Conservation (phyloP, 2,329 filamentous ascomycete species). For the Leptographium procerum region DNA sequence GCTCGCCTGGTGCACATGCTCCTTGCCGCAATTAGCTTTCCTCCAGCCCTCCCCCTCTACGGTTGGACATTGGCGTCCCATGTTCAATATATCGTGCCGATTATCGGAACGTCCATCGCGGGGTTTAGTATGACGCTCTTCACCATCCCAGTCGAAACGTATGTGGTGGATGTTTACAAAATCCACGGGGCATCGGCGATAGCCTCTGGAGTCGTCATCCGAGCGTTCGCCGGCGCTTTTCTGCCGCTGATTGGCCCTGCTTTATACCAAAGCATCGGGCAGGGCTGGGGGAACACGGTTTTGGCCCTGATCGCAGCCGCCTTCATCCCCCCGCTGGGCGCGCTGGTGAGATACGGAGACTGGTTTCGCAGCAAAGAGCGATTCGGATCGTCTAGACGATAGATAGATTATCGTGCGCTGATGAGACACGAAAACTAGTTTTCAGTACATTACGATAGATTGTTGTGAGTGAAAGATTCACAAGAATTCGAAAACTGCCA, state of each 20-base stretch:
- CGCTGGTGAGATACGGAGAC: background rate
- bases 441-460: too few species aligned
- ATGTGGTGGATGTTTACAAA: background rate
- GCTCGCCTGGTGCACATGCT: background rate
- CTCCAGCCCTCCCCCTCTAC: background rate
- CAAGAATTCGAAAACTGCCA: too few species aligned
- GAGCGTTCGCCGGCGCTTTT: background rate
- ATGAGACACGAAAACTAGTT: too few species aligned
- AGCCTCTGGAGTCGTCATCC: background rate
- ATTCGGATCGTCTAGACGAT: background rate
- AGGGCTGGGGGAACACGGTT: background rate
- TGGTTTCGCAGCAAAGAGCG: background rate
- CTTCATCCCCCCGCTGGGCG: background rate
- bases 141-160: background rate
- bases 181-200: background rate
- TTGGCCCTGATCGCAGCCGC: background rate
- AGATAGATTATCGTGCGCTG: background rate
- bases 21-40: background rate
- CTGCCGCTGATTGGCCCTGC: background rate
- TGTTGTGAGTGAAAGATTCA: too few species aligned
- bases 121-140: background rate
- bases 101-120: background rate
- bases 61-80: background rate
- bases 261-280: background rate
- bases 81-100: background rate